These are phyloP conservation scores for Posidonia oceanica DNA, from an alignment of 116 monocot genomes.

Conservation along the genomic window DNA sequence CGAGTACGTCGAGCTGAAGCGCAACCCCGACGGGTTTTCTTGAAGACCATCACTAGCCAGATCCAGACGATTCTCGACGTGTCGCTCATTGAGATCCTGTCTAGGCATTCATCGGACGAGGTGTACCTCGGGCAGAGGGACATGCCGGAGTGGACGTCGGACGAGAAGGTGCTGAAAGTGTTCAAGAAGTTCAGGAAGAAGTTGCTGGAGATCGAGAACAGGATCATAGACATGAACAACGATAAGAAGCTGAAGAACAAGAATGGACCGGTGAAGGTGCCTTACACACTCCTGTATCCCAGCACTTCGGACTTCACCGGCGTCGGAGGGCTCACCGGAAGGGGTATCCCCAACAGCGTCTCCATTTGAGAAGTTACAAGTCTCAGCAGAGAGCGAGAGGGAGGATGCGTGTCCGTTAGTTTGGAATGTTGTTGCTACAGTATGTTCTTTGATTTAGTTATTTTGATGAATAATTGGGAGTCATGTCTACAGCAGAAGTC, in stretches of 20 bases:
- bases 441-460: too few relatives aligned
- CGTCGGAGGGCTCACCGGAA: slow-evolving; percentile 27
- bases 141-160: slow-evolving; percentile 27
- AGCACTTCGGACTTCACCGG: slow-evolving; percentile 12
- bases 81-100: slow-evolving; percentile 49
- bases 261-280: slow-evolving; percentile 43
- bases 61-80: slow-evolving; percentile 30
- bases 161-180: slow-evolving; percentile 15
- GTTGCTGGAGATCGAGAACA: slow-evolving; percentile 28
- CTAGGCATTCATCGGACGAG: slow-evolving; percentile 54
- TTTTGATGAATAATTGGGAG: too few relatives aligned
- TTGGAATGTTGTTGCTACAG: too few relatives aligned
- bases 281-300: slow-evolving; percentile 50
- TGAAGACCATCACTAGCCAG: slow-evolving; percentile 39
- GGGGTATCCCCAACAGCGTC: slow-evolving; percentile 57
- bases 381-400: too few relatives aligned
- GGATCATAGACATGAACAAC: slow-evolving; percentile 27
- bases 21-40: slow-evolving; percentile 30
- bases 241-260: slow-evolving; percentile 43
- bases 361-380: slow-evolving; percentile 24
- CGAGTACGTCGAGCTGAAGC: slow-evolving; percentile 24
- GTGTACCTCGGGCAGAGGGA: slow-evolving; percentile 54
- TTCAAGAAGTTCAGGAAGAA: slow-evolving; percentile 37
- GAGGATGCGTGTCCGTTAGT: too few relatives aligned
- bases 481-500: too few relatives aligned